phyloP scores from a whole-genome alignment of 192 early-diverging fungal genomes.

The Cladochytrium replicatum region DNA sequence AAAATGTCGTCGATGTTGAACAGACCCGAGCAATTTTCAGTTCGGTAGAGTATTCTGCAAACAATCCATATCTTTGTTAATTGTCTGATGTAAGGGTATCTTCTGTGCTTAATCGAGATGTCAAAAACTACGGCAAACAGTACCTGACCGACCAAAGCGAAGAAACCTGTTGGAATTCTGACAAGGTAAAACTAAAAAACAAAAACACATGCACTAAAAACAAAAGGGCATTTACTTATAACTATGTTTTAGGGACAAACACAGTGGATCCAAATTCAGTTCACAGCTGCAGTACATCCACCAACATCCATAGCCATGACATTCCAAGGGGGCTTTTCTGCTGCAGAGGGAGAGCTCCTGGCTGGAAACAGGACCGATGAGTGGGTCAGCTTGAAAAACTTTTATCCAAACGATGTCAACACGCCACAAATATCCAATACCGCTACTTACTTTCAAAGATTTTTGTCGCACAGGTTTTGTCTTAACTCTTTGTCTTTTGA shows the following conservation, averaged over 20 bases:
- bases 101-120: conserved; percentile 78
- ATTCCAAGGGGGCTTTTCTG: conserved; percentile 87
- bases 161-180: conserved; percentile 95
- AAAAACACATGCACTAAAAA: not conserved
- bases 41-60: no score
- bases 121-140: conserved; percentile 66
- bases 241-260: not conserved
- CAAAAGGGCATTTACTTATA: not conserved
- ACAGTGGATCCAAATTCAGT: not conserved
- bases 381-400: conserved; percentile 26
- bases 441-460: not conserved
- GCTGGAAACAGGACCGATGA: conserved; percentile 19
- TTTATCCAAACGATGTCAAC: conserved; percentile 72
- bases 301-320: conserved; percentile 39
- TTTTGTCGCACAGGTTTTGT: conserved; percentile 24
- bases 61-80: no score
- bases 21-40: no score
- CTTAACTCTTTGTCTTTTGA: conserved; percentile 8
- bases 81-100: conserved; percentile 79
- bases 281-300: conserved; percentile 19
- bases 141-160: conserved; percentile 62
- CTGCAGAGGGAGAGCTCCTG: conserved; percentile 51
- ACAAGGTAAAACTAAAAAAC: conserved; percentile 41
- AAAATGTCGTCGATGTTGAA: no score
- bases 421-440: conserved; percentile 37